Conservation (phyloP, 805 yeast species). For the Clavispora phyllophila region DNA sequence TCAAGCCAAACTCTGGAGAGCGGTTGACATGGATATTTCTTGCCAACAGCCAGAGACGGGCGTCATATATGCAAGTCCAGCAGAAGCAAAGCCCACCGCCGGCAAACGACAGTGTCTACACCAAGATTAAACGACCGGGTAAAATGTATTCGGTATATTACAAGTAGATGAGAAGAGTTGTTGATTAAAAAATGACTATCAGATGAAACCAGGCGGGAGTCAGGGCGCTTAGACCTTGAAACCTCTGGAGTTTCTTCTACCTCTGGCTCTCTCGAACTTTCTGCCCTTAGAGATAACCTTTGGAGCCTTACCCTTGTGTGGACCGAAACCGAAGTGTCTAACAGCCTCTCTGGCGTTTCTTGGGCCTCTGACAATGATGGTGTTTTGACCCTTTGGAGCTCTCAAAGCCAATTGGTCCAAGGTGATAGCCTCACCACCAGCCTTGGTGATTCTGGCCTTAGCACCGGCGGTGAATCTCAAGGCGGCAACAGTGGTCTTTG, state of each 20-base stretch:
- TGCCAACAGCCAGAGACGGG: too few species aligned
- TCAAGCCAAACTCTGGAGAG: not conserved
- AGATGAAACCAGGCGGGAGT: not conserved
- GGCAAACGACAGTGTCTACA: not conserved
- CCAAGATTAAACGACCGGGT: not conserved
- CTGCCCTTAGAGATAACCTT: constrained; percentile 96
- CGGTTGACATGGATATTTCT: too few species aligned
- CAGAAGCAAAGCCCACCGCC: too few species aligned
- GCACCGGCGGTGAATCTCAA: constrained; percentile 99
- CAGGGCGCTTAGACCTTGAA: constrained; percentile 86
- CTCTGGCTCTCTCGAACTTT: constrained; percentile 99
- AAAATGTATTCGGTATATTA: not conserved
- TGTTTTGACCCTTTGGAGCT: constrained; percentile 99
- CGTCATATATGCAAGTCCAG: not conserved
- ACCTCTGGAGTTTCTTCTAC: constrained; percentile 99
- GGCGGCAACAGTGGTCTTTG: constrained; percentile 98
- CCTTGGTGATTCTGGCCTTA: constrained; percentile 92
- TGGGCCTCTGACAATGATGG: constrained; percentile 97
- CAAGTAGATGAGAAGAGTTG: not conserved
- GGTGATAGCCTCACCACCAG: constrained; percentile 99
- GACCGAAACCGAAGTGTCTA: constrained; percentile 99
- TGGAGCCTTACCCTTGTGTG: constrained; percentile 99
- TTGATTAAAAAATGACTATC: constrained; percentile 1
- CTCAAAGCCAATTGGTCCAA: constrained; percentile 98
- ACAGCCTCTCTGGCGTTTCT: constrained; percentile 99